Evolutionary conservation across 2,329 filamentous ascomycete genomes (phyloP).

Genomic region (Verticillium dahliae): DNA sequence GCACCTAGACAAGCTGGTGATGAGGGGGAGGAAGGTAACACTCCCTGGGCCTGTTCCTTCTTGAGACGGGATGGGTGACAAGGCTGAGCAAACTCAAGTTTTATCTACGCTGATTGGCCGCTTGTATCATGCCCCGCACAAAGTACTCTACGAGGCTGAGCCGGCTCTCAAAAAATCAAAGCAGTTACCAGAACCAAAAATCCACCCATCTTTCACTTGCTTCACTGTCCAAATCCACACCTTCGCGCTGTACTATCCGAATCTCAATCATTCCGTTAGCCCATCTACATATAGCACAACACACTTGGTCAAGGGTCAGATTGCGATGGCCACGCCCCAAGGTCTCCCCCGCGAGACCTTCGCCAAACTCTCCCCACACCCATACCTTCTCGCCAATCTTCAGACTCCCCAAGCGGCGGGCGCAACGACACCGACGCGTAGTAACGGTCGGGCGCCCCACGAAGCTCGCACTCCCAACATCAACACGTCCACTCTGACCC

Average conservation of each 20-base stretch:
- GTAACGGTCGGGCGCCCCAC: conserved; percentile 70
- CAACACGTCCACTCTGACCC: conserved; percentile 78
- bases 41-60: too few relatives aligned
- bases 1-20: too few relatives aligned
- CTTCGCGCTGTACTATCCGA: background rate
- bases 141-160: background rate
- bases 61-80: background rate
- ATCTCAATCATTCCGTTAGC: too few relatives aligned
- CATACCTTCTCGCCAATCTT: conserved; percentile 86
- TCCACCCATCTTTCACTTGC: background rate
- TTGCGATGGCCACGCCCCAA: conserved; percentile 25
- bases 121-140: background rate
- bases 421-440: conserved; percentile 51
- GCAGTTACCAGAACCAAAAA: background rate
- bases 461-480: conserved; percentile 68
- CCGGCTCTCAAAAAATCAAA: background rate
- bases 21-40: too few relatives aligned
- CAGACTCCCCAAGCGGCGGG: conserved; percentile 21
- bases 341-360: conserved; percentile 63
- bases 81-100: background rate
- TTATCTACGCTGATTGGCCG: background rate
- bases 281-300: too few relatives aligned
- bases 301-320: background rate
- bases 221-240: background rate
- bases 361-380: conserved; percentile 81